A percentile compares a stretch with the other conserved stretches of the same genome.
Evolutionary conservation across 345 rosid species (phyloP).

Genomic region (Sonneratia caseolaris): DNA sequence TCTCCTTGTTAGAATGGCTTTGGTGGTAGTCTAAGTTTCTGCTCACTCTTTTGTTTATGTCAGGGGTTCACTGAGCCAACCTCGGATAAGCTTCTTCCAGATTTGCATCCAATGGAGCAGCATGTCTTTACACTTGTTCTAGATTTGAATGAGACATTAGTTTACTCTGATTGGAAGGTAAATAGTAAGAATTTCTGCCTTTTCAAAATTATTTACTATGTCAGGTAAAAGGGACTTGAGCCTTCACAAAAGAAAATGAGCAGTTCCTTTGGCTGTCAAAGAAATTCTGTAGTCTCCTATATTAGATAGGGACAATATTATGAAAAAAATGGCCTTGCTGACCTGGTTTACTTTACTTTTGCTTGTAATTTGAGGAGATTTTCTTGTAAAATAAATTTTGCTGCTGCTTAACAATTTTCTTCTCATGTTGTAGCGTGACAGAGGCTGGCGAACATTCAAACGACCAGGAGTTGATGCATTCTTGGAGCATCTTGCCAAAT

Average conservation of each 20-base stretch:
- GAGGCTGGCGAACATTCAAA: slow-evolving; percentile 99
- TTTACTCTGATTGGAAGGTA: slow-evolving; percentile 96
- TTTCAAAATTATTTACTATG: neutral
- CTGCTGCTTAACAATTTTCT: neutral
- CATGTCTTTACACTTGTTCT: slow-evolving; percentile 85
- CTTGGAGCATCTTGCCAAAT: slow-evolving; percentile 78
- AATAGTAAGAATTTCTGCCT: neutral
- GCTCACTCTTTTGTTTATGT: slow-evolving; percentile 3
- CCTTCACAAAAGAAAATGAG: neutral
- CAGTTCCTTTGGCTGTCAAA: neutral
- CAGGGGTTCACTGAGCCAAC: slow-evolving; percentile 92
- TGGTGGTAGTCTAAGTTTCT: neutral
- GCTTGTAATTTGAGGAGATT: neutral
- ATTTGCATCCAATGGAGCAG: slow-evolving; percentile 79
- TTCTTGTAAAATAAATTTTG: neutral
- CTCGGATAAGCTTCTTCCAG: slow-evolving; percentile 97
- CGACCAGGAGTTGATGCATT: slow-evolving; percentile 95
- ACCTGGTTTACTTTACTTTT: neutral
- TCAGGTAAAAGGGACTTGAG: neutral
- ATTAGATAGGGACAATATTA: neutral
- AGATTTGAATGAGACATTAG: slow-evolving; percentile 86
- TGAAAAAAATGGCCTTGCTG: neutral
- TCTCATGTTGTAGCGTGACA: slow-evolving; percentile 59
- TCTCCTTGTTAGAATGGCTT: neutral
- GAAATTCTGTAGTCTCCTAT: neutral